A percentile compares a stretch with the other conserved stretches of the same genome.
These are phyloP conservation scores for Colletotrichum nymphaeae DNA, from an alignment of 2,329 filamentous ascomycete species.

Conservation along the genomic window DNA sequence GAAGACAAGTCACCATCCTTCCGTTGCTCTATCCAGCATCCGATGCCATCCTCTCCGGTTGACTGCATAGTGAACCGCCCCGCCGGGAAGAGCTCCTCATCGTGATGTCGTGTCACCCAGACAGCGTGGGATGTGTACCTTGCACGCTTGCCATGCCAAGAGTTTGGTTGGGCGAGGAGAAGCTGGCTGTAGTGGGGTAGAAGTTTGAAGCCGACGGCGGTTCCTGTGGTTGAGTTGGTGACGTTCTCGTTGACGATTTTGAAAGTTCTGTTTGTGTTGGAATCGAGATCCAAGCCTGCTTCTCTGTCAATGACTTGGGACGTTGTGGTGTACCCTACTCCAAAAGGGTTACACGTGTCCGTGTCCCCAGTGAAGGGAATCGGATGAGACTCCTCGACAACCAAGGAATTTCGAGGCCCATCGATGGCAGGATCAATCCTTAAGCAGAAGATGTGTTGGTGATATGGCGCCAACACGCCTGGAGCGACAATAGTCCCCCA, in stretches of 20 bases:
- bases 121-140: constrained; percentile 56
- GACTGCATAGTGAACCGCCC: constrained; percentile 62
- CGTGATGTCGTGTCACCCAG: constrained; percentile 57
- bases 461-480: constrained; percentile 72
- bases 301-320: constrained; percentile 56
- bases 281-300: constrained; percentile 60
- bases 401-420: constrained; percentile 66
- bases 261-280: constrained; percentile 58
- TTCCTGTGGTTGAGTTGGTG: constrained; percentile 55
- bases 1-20: constrained; percentile 51
- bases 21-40: constrained; percentile 50
- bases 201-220: constrained; percentile 59
- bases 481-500: constrained; percentile 74
- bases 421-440: constrained; percentile 75
- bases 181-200: constrained; percentile 58
- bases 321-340: constrained; percentile 56
- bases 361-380: constrained; percentile 51
- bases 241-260: constrained; percentile 59
- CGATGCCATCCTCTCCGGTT: constrained; percentile 50
- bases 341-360: constrained; percentile 60
- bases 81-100: constrained; percentile 56
- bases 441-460: constrained; percentile 75
- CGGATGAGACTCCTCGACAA: constrained; percentile 49
- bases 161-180: constrained; percentile 52
- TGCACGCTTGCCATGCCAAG: constrained; percentile 52